These are phyloP conservation scores for Phaffia tasmanica DNA, from an alignment of 768 basidiomycete genomes.

Conservation along the genomic window DNA sequence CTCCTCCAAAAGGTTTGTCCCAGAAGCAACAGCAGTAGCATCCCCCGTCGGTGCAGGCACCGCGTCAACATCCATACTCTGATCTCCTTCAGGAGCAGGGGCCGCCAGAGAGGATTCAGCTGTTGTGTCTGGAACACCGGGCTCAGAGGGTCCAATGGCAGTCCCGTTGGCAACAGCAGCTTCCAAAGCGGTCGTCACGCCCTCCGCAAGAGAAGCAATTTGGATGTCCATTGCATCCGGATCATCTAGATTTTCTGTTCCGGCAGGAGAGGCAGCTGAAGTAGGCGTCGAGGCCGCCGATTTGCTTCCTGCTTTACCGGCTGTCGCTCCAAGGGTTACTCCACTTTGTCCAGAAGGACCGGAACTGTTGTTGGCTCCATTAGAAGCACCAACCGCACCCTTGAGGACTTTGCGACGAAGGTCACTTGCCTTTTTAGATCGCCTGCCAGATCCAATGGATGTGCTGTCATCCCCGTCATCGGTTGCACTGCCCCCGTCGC, in stretches of 20 bases:
- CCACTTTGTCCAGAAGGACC: no score
- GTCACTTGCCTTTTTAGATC: slow-evolving; percentile 52
- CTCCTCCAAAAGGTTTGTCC: no score
- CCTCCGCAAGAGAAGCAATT: no score
- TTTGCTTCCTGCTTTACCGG: slow-evolving; percentile 24
- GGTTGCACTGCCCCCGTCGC: slow-evolving; percentile 36
- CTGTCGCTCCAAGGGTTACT: slow-evolving; percentile 23
- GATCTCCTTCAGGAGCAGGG: neutral
- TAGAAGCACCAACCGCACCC: slow-evolving; percentile 53
- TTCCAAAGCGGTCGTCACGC: neutral
- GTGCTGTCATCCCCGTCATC: slow-evolving; percentile 32
- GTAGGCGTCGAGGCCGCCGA: slow-evolving; percentile 31
- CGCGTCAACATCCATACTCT: slow-evolving; percentile 12
- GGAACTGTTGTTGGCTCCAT: slow-evolving; percentile 27
- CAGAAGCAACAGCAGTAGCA: neutral
- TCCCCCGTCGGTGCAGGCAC: neutral
- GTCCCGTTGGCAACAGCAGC: neutral
- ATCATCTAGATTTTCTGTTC: no score
- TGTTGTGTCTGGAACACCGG: no score
- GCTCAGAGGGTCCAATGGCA: neutral
- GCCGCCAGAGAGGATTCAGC: no score
- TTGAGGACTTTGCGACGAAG: slow-evolving; percentile 68
- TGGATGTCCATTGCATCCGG: no score
- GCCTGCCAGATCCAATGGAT: slow-evolving; percentile 23
- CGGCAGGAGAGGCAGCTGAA: neutral